Evolutionary conservation across 192 early-diverging fungal genomes (phyloP), one percentile per base, ranked within the genome.

Genomic region (Coemansia sp.): DNA sequence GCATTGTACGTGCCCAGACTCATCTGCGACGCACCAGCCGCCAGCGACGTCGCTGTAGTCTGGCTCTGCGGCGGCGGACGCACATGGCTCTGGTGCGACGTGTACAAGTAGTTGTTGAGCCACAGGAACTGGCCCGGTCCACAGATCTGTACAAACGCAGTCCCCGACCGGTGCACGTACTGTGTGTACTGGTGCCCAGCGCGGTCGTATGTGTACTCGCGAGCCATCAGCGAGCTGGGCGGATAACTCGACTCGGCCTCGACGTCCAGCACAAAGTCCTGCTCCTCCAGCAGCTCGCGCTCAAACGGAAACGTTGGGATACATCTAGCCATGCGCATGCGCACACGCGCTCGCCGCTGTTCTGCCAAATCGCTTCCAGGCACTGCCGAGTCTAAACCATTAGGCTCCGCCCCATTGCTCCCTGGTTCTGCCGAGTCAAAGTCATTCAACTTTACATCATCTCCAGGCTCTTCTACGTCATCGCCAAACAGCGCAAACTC

Each of bases 251-350:
- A 48, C 65, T 97, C 95, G 1, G 93, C 88, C 68, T 98, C 97
- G n/a, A 93, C 85, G 71, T 98, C 97, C 14, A 97, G 83, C 19
- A 98, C 84, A 82, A 96, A 98, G 18, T 88, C 89, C 66, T 91
- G 86, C 9, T 80, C 75, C 49, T 87, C 83, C n/a, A 95, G 78
- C 19, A 96, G 74, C 67, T 92, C 94, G 23, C 86, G 88, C 62
- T 93, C 88, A 68, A 90, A 97, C 62, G 87, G 88, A 20, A 85
- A 78, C 10, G 78, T 61, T 10, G 85, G 85, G 12, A 91, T 53
- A 19, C 67, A 64, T 11, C 39, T 59, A 39, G 51, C 29, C 39
- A 64, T 68, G 20, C 54, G 71, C 13, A 57, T 52, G 22, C 71
- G 35, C 12, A 54, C 66, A 1, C 65, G 69, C 38, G 41, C 16